A percentile compares a stretch with the other conserved stretches of the same genome.
Evolutionary conservation across 495 filamentous ascomycete species (phyloP).

Genomic region (Parathielavia appendiculata): DNA sequence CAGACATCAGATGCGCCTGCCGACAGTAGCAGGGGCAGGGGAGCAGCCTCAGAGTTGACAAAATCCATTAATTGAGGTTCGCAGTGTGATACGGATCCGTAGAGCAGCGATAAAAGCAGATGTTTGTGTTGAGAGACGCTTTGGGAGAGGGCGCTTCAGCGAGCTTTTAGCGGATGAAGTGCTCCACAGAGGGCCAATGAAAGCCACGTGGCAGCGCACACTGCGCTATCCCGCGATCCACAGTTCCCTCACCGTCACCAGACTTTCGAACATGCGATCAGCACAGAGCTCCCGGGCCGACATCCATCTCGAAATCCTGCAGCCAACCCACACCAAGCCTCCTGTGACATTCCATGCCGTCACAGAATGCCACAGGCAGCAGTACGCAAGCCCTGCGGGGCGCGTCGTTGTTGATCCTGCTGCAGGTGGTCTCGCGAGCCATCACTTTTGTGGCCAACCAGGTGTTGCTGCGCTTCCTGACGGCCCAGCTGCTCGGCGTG

Average conservation of each 20-base stretch:
- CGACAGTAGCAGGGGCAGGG: too few relatives aligned
- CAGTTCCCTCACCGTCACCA: not conserved
- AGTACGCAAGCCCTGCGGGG: slow-evolving; percentile 46
- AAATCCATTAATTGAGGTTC: too few relatives aligned
- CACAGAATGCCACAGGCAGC: not conserved
- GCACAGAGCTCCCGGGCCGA: too few relatives aligned
- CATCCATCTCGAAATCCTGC: not conserved
- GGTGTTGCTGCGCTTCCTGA: slow-evolving; percentile 76
- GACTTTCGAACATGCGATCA: not conserved
- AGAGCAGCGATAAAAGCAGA: too few relatives aligned
- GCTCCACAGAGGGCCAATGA: not conserved
- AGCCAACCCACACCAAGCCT: not conserved
- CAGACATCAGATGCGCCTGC: too few relatives aligned
- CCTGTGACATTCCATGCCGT: not conserved
- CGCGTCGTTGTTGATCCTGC: slow-evolving; percentile 77
- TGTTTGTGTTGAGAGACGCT: too few relatives aligned
- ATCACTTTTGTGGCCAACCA: slow-evolving; percentile 91
- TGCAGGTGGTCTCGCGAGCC: slow-evolving; percentile 76
- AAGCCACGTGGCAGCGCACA: not conserved
- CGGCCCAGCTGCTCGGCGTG: slow-evolving; percentile 74
- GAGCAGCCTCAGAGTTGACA: too few relatives aligned
- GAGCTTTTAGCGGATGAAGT: too few relatives aligned
- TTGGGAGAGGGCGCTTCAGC: too few relatives aligned
- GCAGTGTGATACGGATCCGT: too few relatives aligned
- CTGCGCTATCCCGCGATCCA: too few relatives aligned